A percentile compares a stretch with the other conserved stretches of the same genome.
These are phyloP conservation scores for Bryum argenteum DNA, from an alignment of 225 moss, liverwort and hornwort species.

Conservation along the genomic window DNA sequence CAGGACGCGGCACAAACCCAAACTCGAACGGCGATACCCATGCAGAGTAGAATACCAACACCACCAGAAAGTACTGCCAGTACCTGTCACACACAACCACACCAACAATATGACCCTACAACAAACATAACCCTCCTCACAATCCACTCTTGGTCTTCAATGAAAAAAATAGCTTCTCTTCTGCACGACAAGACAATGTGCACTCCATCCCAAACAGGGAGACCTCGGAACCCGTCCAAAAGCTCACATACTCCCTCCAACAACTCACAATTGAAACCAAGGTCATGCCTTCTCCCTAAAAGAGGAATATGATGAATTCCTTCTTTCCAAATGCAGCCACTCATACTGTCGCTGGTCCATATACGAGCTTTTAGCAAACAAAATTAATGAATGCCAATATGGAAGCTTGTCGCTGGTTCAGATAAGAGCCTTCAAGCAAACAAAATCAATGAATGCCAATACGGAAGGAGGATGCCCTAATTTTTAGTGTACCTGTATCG, in stretches of 20 bases:
- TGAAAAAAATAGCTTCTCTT: no score
- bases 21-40: slow-evolving; percentile 91
- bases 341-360: neutral
- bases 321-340: neutral
- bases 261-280: neutral
- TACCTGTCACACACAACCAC: slow-evolving; percentile 37
- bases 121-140: neutral
- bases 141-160: no score
- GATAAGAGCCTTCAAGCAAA: no score
- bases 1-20: slow-evolving; percentile 64
- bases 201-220: no score
- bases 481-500: slow-evolving; percentile 37
- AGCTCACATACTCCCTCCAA: neutral
- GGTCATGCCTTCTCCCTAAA: no score
- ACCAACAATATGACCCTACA: neutral
- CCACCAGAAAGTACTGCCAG: slow-evolving; percentile 55
- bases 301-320: neutral
- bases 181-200: no score
- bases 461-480: slow-evolving; percentile 1
- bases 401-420: no score
- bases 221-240: no score
- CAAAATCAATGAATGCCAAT: no score
- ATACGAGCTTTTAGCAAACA: no score
- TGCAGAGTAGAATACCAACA: slow-evolving; percentile 80
- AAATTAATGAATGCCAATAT: no score